phyloP scores from a whole-genome alignment of 164 flowering plant species.

The Stephania yunnanensis region DNA sequence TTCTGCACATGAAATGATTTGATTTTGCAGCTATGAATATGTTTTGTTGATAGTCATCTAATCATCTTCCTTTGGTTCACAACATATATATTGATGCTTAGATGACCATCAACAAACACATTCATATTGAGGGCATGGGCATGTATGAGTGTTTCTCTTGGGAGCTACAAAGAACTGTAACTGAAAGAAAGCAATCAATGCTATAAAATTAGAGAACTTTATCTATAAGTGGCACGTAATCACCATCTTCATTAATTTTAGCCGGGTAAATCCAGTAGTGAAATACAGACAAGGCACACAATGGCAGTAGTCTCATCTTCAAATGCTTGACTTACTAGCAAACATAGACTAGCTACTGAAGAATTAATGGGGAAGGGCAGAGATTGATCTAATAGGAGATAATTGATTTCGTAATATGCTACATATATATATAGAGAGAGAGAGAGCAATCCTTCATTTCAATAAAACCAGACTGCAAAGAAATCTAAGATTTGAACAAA shows the following conservation, averaged over 20 bases:
- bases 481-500: slow-evolving; percentile 32
- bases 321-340: too few species aligned
- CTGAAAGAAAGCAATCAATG: too few species aligned
- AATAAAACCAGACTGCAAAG: too few species aligned
- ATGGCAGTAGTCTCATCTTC: not conserved
- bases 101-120: slow-evolving; percentile 40
- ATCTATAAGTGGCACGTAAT: not conserved
- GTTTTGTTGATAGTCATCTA: slow-evolving; percentile 35
- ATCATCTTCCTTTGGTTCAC: slow-evolving; percentile 3
- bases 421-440: too few species aligned
- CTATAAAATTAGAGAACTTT: too few species aligned
- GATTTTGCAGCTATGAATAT: slow-evolving; percentile 25
- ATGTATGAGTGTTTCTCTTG: slow-evolving; percentile 15
- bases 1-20: not conserved
- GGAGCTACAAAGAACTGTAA: not conserved
- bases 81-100: slow-evolving; percentile 6
- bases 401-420: too few species aligned
- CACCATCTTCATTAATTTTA: not conserved
- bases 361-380: too few species aligned
- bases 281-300: not conserved
- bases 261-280: not conserved
- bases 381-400: too few species aligned
- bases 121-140: slow-evolving; percentile 14
- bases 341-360: too few species aligned
- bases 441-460: too few species aligned